Conservation (phyloP, 164 flowering plant genomes). For the Amborella trichopoda region DNA sequence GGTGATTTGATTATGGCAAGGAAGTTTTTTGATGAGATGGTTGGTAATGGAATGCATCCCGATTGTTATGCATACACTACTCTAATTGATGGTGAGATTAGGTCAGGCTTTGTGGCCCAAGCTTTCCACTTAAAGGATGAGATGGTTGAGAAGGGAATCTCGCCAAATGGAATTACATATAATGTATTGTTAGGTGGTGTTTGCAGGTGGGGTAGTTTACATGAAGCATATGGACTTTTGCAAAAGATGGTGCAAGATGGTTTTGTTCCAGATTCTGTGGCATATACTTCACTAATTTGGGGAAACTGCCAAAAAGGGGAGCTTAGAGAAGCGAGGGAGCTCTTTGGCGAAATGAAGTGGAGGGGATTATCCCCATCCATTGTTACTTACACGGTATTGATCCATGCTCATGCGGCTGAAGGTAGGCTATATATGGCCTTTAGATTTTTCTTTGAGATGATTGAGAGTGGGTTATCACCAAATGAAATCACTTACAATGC, state of each 20-base stretch:
- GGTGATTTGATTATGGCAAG: constrained; percentile 39
- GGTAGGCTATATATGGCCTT: constrained; percentile 34
- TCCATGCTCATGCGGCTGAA: constrained; percentile 40
- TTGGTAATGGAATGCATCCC: constrained; percentile 39
- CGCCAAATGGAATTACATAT: constrained; percentile 41
- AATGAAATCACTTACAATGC: constrained; percentile 68
- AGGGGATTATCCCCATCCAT: constrained; percentile 44
- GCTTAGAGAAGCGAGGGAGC: constrained; percentile 30
- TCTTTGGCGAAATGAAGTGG: constrained; percentile 37
- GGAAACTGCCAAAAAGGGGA: constrained; percentile 29
- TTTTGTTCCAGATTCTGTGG: constrained; percentile 45
- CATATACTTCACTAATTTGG: constrained; percentile 52
- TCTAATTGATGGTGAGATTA: constrained; percentile 36
- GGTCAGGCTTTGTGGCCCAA: constrained; percentile 20
- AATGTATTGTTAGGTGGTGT: constrained; percentile 49
- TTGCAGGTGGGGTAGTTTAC: constrained; percentile 31
- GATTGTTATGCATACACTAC: constrained; percentile 41
- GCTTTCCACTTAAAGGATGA: constrained; percentile 50
- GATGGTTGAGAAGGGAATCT: constrained; percentile 37
- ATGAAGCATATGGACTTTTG: constrained; percentile 28
- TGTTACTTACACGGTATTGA: constrained; percentile 58
- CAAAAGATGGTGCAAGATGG: constrained; percentile 38
- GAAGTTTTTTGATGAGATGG: constrained; percentile 44
- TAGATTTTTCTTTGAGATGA: constrained; percentile 47
- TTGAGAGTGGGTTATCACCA: constrained; percentile 35